Conservation (phyloP, 1,139 yeast genomes). For the Debaryomycetaceae sp. region DNA sequence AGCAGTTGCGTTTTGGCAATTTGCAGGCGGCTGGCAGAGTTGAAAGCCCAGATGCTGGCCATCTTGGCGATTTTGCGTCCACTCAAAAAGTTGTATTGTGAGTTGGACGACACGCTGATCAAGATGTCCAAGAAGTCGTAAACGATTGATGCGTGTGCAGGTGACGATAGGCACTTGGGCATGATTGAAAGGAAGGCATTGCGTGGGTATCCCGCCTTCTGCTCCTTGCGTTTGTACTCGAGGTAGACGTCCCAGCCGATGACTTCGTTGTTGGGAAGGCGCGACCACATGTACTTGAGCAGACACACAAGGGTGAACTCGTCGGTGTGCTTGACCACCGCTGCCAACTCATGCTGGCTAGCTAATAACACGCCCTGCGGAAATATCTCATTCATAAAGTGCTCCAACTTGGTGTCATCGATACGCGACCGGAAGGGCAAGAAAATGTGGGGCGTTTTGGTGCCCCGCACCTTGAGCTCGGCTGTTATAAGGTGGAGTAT, state of each 20-base stretch:
- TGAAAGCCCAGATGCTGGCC: conserved; percentile 90
- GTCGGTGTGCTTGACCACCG: conserved; percentile 44
- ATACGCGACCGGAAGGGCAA: conserved; percentile 68
- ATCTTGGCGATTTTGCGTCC: conserved; percentile 77
- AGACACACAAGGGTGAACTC: conserved; percentile 69
- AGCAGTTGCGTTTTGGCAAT: conserved; percentile 11
- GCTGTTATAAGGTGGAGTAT: conserved; percentile 64
- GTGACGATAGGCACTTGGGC: conserved; percentile 80
- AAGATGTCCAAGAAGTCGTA: conserved; percentile 81
- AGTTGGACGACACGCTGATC: conserved; percentile 77
- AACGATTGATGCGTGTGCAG: conserved; percentile 85
- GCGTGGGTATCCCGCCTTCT: conserved; percentile 60
- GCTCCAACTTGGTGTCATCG: conserved; percentile 51
- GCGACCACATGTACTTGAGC: conserved; percentile 79
- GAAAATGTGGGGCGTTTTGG: conserved; percentile 59
- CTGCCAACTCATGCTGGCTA: no score
- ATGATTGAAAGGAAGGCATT: conserved; percentile 72
- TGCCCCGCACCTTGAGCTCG: conserved; percentile 54
- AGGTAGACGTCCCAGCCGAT: conserved; percentile 85
- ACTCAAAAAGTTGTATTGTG: conserved; percentile 71
- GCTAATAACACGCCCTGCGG: conserved; percentile 47
- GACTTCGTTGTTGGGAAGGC: conserved; percentile 74
- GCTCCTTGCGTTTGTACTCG: conserved; percentile 63
- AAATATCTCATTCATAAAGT: conserved; percentile 48
- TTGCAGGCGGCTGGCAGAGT: conserved; percentile 15